Evolutionary conservation across 2,329 filamentous ascomycete species (phyloP).

Genomic region (Cryphonectria parasitica): DNA sequence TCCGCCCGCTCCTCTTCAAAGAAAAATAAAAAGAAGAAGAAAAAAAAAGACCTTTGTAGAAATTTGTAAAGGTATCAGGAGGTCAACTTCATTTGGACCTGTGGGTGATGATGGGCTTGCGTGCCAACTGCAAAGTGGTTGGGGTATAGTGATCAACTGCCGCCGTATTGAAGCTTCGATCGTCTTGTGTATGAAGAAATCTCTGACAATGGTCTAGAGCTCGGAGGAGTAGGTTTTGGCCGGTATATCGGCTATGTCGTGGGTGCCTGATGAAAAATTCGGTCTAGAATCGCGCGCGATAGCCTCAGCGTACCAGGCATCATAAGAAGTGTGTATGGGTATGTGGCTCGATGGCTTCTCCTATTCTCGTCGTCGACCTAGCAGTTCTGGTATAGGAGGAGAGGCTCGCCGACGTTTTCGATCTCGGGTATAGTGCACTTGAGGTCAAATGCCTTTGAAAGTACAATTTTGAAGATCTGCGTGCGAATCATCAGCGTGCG

Average conservation of each 20-base stretch:
- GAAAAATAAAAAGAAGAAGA: not conserved
- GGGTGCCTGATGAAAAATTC: not conserved
- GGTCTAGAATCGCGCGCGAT: not conserved
- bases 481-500: slow-evolving; percentile 25
- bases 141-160: slow-evolving; percentile 18
- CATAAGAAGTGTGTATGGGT: not conserved
- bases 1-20: not conserved
- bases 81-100: not conserved
- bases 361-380: slow-evolving; percentile 32
- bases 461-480: slow-evolving; percentile 99
- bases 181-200: not conserved
- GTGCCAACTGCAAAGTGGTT: not conserved
- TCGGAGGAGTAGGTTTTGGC: not conserved
- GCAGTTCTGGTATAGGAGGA: slow-evolving; percentile 83
- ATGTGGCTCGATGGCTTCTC: not conserved
- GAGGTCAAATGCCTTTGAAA: slow-evolving; percentile 97
- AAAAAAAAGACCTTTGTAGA: not conserved
- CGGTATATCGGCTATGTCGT: not conserved
- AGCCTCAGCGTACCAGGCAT: not conserved
- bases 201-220: slow-evolving; percentile 9
- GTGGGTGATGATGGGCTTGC: not conserved
- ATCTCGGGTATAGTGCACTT: slow-evolving; percentile 99
- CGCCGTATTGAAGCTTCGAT: slow-evolving; percentile 3
- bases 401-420: slow-evolving; percentile 93
- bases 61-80: slow-evolving; percentile 3